Base-by-base conservation (phyloP, 352 stramenopile genomes). In the Phytophthora rubi region DNA sequence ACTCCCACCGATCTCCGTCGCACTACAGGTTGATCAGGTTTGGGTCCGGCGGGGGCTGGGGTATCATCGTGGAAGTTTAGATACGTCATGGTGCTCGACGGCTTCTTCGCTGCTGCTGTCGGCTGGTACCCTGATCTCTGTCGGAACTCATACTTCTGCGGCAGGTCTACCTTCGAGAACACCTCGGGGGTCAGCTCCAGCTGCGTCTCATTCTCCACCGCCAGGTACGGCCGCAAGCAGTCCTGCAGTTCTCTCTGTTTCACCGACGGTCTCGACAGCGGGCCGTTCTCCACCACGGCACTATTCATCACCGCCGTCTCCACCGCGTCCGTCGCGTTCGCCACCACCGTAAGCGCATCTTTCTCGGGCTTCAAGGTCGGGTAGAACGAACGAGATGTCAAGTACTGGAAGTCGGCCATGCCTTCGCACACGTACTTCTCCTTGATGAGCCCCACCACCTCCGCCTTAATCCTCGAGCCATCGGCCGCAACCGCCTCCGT, bases 381-480 rank as follows among this genome's bases (percentile, higher is more conserved):
- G 52, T 86, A 88, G 64, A 93, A 95, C 21, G 76, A 70, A 15
- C 76, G 60, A 21, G 86, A 74, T 1, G 88, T 92, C 33, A 95
- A 85, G 73, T 91, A 95, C 73, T 95, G 88, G 71, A 93, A 95
- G 68, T 95, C 88, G 30, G 86, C 88, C 86, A 95, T 93, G 59
- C 88, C 88, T 71, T 95, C 85, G 60, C 88, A 94, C 49, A 94
- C 85, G 62, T 92, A 95, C 67, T 93, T 95, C 52, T 93, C 88
- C 6, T 73, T 71, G 33, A 91, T 76, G 49, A 94, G 62, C 0
- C 84, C 86, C 15, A 90, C 80, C n/a, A 94, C 73, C 26, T 90
- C 62, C 12, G 61, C 59, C 23, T 65, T 74, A 7, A 82, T 80
- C 13, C 70, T 64, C 15, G 80, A 58, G 3, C 55, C 54, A 61